These are phyloP conservation scores for Sedum album DNA, from an alignment of 164 flowering plant genomes.

Conservation along the genomic window DNA sequence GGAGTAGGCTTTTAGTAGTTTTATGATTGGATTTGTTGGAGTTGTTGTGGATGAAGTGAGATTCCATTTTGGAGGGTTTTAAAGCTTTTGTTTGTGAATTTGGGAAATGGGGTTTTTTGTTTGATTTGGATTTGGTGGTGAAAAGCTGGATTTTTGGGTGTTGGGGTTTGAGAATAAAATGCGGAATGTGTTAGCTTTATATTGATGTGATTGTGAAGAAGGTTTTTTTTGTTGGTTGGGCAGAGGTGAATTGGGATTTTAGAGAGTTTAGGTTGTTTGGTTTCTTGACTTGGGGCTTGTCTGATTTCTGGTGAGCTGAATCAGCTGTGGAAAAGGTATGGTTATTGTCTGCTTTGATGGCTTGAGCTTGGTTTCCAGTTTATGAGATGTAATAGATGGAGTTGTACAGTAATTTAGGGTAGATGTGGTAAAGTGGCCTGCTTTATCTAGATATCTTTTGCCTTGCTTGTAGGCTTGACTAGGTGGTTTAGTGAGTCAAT, in stretches of 20 bases:
- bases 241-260: neutral
- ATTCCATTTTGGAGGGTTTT: neutral
- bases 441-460: neutral
- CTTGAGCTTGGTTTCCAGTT: neutral
- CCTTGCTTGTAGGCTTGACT: neutral
- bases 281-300: neutral
- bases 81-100: neutral
- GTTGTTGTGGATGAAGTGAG: conserved; percentile 5
- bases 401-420: neutral
- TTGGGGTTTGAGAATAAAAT: neutral
- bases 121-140: neutral
- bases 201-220: neutral
- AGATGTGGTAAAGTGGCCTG: neutral
- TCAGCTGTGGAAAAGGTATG: neutral
- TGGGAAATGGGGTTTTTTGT: neutral
- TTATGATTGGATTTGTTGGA: conserved; percentile 1
- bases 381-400: neutral
- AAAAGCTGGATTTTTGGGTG: neutral
- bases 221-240: neutral
- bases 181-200: neutral
- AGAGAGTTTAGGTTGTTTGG: neutral
- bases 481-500: neutral
- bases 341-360: neutral
- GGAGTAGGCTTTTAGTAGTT: neutral
- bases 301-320: neutral